Percentiles rank a stretch among this genome's conserved stretches.
These are phyloP conservation scores for Secale cereale DNA, from an alignment of 176 grass and related monocot species.

Conservation along the genomic window DNA sequence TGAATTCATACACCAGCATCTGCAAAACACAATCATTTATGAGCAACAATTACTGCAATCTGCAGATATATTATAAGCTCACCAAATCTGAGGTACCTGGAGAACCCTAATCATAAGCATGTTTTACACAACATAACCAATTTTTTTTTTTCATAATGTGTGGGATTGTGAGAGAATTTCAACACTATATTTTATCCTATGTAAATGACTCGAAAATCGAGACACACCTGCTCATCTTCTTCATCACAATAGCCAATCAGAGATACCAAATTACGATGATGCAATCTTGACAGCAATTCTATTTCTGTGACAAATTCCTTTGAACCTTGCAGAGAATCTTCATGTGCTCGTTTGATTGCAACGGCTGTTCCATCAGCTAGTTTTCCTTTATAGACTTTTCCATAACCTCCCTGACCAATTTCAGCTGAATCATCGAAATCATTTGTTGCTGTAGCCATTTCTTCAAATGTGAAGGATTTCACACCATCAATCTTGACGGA, in stretches of 20 bases:
- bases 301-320: conserved; percentile 94
- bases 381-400: conserved; percentile 86
- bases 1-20: conserved; percentile 99
- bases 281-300: conserved; percentile 85
- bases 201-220: background rate
- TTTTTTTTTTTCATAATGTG: background rate
- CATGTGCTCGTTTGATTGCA: conserved; percentile 90
- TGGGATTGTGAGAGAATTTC: background rate
- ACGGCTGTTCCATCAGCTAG: conserved; percentile 72
- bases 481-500: conserved; percentile 84
- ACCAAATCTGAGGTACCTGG: background rate
- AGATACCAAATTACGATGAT: conserved; percentile 95
- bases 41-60: conserved; percentile 7
- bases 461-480: conserved; percentile 77
- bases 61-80: conserved; percentile 1
- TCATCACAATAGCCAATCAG: conserved; percentile 91
- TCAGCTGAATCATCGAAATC: conserved; percentile 67
- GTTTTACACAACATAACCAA: background rate
- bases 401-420: conserved; percentile 94
- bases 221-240: conserved; percentile 73
- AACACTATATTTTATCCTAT: background rate
- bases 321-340: conserved; percentile 88
- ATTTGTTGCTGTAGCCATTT: conserved; percentile 70
- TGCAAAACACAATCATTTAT: conserved; percentile 42
- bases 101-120: background rate